Base-by-base conservation (phyloP, 73 alveolate genomes). In the Paramecium sonneborni region DNA sequence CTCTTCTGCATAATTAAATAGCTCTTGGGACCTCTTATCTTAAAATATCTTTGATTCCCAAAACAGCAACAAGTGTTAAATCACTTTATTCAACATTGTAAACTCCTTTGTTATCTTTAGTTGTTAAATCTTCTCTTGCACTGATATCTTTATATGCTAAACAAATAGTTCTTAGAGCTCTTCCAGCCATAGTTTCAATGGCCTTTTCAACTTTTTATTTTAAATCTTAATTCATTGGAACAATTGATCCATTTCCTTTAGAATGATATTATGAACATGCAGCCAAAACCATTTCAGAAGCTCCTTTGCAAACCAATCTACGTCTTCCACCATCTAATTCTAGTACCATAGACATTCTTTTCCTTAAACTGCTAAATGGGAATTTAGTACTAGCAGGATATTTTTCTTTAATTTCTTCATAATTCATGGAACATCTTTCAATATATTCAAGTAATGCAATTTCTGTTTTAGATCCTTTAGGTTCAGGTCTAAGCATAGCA, bases 311-410 rank as follows among this genome's bases (percentile, higher is more conserved):
- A 1, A 95, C 93, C 34, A 97, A 74, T 85, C 93, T 88, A 68
- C 96, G 94, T 11, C 93, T 89, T 34, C 93, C 89, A 32, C 92
- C 93, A 67, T 44, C 44, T 46, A 86, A 94, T 62, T 95, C 92
- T 7, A 96, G 72, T 23, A 95, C 92, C 56, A 93, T 88, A 0
- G 95, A 92, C 95, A 93, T 92, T 95, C 97, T 95, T 74, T 95
- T 95, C 68, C 98, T 93, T 57, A 62, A 89, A 8, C 97, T 92
- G 39, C 94, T 93, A 76, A 95, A 95, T 20, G 98, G 98, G 95
- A 95, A 95, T 93, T 85, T 92, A 55, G 85, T 26, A 23, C 62
- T 46, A 15, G 56, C 57, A 0, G 90, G 85, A 23, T n/a, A 88
- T 44, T 88, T 43, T 20, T 69, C 89, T 44, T 85, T 88, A 39